Conservation (phyloP, 768 basidiomycete genomes). For the Phylloporus sp. region DNA sequence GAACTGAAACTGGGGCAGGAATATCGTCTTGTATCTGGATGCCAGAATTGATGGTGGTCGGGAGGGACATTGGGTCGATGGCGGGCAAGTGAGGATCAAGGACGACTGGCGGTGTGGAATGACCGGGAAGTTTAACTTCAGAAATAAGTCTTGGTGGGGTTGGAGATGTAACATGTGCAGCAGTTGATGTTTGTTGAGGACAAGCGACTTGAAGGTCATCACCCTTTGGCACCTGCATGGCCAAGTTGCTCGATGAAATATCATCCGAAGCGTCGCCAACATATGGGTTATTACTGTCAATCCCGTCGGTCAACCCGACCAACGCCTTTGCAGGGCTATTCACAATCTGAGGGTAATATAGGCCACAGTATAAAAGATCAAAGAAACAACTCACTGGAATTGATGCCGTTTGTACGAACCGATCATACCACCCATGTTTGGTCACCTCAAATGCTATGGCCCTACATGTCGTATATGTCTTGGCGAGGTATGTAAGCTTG, state of each 20-base stretch:
- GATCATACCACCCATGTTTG: conserved; percentile 65
- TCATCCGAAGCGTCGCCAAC: not conserved
- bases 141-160: not conserved
- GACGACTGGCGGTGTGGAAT: not conserved
- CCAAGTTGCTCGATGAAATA: not conserved
- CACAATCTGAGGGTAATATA: conserved; percentile 15
- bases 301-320: conserved; percentile 10
- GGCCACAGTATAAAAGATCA: not conserved
- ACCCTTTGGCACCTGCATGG: not conserved
- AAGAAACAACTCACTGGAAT: conserved; percentile 22
- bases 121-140: not conserved
- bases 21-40: not conserved
- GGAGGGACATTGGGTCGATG: conserved; percentile 1
- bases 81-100: not conserved
- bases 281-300: conserved; percentile 2
- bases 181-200: not conserved
- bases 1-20: not conserved
- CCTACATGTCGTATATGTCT: conserved; percentile 44
- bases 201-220: not conserved
- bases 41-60: not conserved
- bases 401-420: conserved; percentile 16
- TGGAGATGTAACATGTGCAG: not conserved
- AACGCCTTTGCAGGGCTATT: conserved; percentile 11
- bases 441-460: conserved; percentile 40
- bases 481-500: conserved; percentile 45